Evolutionary conservation across 371 early-diverging fungal species (phyloP).

Genomic region (Coemansia sp.): DNA sequence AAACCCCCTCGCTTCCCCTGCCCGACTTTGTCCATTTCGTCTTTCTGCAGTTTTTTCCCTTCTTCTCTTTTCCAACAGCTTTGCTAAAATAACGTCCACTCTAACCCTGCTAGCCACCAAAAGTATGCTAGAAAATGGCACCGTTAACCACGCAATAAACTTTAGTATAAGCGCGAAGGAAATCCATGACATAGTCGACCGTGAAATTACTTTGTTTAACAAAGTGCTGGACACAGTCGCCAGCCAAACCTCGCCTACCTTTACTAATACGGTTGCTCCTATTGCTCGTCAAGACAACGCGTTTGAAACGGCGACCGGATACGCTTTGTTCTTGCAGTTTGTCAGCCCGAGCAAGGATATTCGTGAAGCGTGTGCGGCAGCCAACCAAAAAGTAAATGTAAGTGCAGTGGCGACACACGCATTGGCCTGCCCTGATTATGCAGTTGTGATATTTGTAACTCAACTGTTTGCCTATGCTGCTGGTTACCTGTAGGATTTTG

Average conservation of each 20-base stretch:
- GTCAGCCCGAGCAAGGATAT: slow-evolving; percentile 60
- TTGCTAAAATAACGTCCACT: not conserved
- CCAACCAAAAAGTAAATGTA: slow-evolving; percentile 54
- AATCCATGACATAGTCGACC: not conserved
- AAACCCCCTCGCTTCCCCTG: too few species aligned
- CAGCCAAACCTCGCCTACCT: slow-evolving; percentile 14
- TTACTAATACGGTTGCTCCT: slow-evolving; percentile 60
- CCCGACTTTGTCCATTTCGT: not conserved
- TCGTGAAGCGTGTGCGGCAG: slow-evolving; percentile 61
- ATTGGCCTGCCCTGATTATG: not conserved
- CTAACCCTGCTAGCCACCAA: too few species aligned
- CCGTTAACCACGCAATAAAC: not conserved
- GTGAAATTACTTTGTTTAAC: not conserved
- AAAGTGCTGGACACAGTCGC: slow-evolving; percentile 2
- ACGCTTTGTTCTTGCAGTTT: slow-evolving; percentile 56
- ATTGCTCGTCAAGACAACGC: slow-evolving; percentile 56
- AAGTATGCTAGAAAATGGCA: not conserved
- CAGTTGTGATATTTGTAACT: not conserved
- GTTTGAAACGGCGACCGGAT: slow-evolving; percentile 38
- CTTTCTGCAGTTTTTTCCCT: not conserved
- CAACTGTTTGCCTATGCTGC: not conserved
- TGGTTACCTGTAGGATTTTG: slow-evolving; percentile 53
- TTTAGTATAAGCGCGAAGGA: not conserved
- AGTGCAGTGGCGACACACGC: not conserved
- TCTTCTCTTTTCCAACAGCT: not conserved